Evolutionary conservation across 768 basidiomycete species (phyloP), one percentile per base, ranked within the genome.

Genomic region (Hericium erinaceus): DNA sequence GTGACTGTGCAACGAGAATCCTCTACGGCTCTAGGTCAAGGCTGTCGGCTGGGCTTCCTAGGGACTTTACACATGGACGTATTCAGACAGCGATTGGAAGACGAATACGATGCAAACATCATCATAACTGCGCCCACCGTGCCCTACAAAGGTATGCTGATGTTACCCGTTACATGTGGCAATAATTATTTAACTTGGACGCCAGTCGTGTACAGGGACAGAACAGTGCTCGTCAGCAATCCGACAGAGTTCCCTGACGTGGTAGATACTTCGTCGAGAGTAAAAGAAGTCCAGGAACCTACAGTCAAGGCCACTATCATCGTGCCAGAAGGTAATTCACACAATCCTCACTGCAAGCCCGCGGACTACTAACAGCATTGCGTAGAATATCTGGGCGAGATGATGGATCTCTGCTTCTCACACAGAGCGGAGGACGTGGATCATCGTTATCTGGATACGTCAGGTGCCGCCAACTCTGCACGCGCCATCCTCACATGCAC

Each of bases 21-120:
- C 0, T 98, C 95, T 0, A 83, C 89, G 5, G 97, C 97, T 10
- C 78, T 99, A 10, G 95, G 95, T 1, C 95, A 97, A 73, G 97
- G 97, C 8, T 92, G 87, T 67, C 82, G 97, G 48, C 80, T 99
- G 6, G 97, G 97, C 0, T 99, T 98, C 70, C 78, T 98, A 10
- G 97, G 97, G 1, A 92, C 93, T 5, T 72, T 99, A 58, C 97
- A 99, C 67, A 94, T 98, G 91, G 91, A 95, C 64, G 89, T 95
- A 40, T 92, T 93, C 71, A 86, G 94, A 20, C 97, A 99, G 68
- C 82, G 97, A 13, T 75, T 99, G 3, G 97, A 98, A 70, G 97
- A 99, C 64, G 97, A 99, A 69, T 93, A 97, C 64, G 85, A 92
- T 58, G 90, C 94, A 37, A 93, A 89, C 65, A 85, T 98, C 57